A percentile compares a stretch with the other conserved stretches of the same genome.
phyloP scores from a whole-genome alignment of 164 flowering plant genomes.

The Pachysandra terminalis region DNA sequence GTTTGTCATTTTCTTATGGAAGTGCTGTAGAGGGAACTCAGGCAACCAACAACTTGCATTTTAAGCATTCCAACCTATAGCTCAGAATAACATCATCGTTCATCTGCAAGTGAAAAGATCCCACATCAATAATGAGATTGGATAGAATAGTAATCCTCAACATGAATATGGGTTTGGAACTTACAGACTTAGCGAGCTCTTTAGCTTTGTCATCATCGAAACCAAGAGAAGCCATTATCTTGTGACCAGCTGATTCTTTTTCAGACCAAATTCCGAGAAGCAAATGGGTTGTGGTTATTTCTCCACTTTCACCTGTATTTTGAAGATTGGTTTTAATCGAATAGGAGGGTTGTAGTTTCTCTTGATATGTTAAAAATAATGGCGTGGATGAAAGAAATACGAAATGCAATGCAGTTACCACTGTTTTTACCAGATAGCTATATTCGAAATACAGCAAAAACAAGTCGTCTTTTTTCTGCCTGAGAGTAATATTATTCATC shows the following conservation, averaged over 20 bases:
- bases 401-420: neutral
- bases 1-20: neutral
- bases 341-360: constrained; percentile 1
- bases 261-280: constrained; percentile 82
- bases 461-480: neutral
- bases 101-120: constrained; percentile 13
- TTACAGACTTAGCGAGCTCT: constrained; percentile 49
- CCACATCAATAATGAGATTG: constrained; percentile 1
- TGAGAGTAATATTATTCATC: neutral
- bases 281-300: constrained; percentile 54
- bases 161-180: constrained; percentile 27
- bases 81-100: constrained; percentile 16
- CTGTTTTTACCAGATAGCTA: neutral
- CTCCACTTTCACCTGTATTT: constrained; percentile 61
- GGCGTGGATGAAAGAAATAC: neutral
- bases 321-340: neutral
- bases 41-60: neutral
- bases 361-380: neutral
- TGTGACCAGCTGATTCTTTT: constrained; percentile 68
- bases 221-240: constrained; percentile 63
- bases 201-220: constrained; percentile 66
- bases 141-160: neutral
- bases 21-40: neutral
- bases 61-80: constrained; percentile 7
- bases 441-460: neutral